Percentiles rank a stretch among this genome's conserved stretches.
Conservation (phyloP, 2,329 filamentous ascomycete genomes). For the Pseudogymnoascus sp. region DNA sequence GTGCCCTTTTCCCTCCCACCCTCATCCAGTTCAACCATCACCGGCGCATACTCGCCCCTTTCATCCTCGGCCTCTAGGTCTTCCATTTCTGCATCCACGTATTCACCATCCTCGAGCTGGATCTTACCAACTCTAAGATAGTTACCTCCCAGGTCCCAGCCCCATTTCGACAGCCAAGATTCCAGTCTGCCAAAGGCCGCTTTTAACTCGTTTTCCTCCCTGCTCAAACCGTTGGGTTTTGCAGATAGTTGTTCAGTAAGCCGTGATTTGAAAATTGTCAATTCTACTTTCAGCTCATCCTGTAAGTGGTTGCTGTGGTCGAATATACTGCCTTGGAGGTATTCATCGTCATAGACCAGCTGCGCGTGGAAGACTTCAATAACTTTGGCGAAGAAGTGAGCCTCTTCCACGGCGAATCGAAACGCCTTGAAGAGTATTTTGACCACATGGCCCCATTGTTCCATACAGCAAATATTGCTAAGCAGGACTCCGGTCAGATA, state of each 20-base stretch:
- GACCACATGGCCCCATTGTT: conserved; percentile 56
- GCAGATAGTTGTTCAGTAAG: conserved; percentile 43
- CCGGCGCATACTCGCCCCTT: conserved; percentile 31
- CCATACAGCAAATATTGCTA: conserved; percentile 52
- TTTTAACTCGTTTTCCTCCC: conserved; percentile 40
- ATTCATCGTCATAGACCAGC: conserved; percentile 45
- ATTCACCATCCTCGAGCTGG: conserved; percentile 48
- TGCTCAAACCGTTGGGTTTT: conserved; percentile 31
- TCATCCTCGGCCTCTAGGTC: conserved; percentile 49
- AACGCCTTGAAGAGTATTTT: conserved; percentile 47
- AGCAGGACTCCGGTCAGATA: conserved; percentile 53
- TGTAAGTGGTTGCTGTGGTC: conserved; percentile 29
- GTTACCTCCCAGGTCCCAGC: conserved; percentile 50
- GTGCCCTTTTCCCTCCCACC: conserved; percentile 30
- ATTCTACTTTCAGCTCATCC: conserved; percentile 39
- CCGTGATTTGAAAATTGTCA: conserved; percentile 50
- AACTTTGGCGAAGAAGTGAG: conserved; percentile 42
- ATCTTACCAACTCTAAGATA: conserved; percentile 44
- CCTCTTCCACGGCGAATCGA: conserved; percentile 38
- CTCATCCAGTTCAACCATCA: conserved; percentile 30
- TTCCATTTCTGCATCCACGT: conserved; percentile 42
- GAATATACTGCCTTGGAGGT: conserved; percentile 38
- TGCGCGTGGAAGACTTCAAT: conserved; percentile 49
- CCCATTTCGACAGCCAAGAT: conserved; percentile 41
- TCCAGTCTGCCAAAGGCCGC: conserved; percentile 45